phyloP scores from a whole-genome alignment of 345 rosid species.

The Mercurialis annua region DNA sequence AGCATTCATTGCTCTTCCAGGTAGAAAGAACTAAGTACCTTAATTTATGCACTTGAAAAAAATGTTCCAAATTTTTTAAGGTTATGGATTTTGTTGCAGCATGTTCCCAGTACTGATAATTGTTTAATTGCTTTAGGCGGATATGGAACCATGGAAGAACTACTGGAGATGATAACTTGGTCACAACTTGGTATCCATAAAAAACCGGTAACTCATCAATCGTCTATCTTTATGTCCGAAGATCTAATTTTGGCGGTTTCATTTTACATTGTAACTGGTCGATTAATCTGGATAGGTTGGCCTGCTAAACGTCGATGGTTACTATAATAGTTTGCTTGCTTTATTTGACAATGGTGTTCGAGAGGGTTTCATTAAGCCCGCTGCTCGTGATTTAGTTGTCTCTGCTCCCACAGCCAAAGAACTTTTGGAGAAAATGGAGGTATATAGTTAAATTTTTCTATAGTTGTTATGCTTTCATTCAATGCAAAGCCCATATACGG shows the following conservation, averaged over 20 bases:
- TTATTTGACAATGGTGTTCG: constrained; percentile 86
- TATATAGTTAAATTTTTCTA: constrained; percentile 26
- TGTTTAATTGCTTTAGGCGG: constrained; percentile 53
- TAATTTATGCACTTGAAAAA: background rate
- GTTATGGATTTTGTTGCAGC: constrained; percentile 5
- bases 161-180: constrained; percentile 97
- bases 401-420: constrained; percentile 84
- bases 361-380: constrained; percentile 89
- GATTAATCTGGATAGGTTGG: constrained; percentile 56
- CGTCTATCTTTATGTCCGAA: constrained; percentile 15
- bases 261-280: constrained; percentile 4
- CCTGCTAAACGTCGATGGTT: constrained; percentile 89
- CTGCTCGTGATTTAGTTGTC: constrained; percentile 76
- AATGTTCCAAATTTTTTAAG: constrained; percentile 6
- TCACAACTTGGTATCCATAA: constrained; percentile 92
- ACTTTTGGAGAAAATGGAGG: constrained; percentile 92
- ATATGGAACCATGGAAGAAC: constrained; percentile 96
- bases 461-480: background rate
- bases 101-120: background rate
- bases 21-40: constrained; percentile 27
- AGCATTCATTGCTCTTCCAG: constrained; percentile 95
- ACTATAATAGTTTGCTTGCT: constrained; percentile 72
- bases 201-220: constrained; percentile 63
- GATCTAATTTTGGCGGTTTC: background rate
- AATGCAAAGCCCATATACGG: background rate